Evolutionary conservation across 768 basidiomycete genomes (phyloP), one percentile per base, ranked within the genome.

Genomic region (Trametes punicea): DNA sequence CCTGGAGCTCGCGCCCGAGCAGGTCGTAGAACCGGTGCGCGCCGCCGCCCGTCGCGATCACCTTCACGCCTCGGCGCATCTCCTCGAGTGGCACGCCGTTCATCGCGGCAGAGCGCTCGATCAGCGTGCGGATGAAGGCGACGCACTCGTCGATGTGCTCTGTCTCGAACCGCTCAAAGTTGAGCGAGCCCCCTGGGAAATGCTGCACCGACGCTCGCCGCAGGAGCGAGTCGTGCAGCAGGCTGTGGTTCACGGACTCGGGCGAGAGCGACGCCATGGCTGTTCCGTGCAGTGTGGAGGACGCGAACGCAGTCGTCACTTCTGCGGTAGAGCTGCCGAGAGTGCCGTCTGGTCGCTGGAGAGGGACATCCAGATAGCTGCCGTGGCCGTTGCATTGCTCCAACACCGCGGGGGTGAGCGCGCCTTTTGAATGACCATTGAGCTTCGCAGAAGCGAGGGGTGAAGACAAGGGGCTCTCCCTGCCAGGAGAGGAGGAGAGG

Each of bases 21-120:
- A 90, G 74, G 64, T 90, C 88, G 71, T 95, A 87, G 74, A 95
- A 98, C 67, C 83, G 86, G 78, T 97, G 93, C 38, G 96, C 96
- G 33, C 97, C 97, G 16, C 97, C 97, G 16, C 97, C 97, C 0
- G 97, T 99, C 5, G 95, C 95, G 84, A 98, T 90, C 65, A 99
- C 93, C 76, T 95, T 93, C 65, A 99, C 94, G 34, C 89, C 86
- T 52, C 81, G 77, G 62, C 89, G 84, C 95, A 98, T 98, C 66
- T 92, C 87, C 58, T 85, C 88, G 62, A 95, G 83, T 4, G 88
- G 80, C 26, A 98, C 96, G 18, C 84, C 81, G 66, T 99, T 98
- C 8, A 88, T 81, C 41, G 78, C 68, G 26, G 97, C 95, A 29
- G 93, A 95, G 16, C 87, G 84, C 58, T 84, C 79, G 63, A 99